Base-by-base conservation (phyloP, 164 flowering plant genomes). In the Cinnamomum micranthum region DNA sequence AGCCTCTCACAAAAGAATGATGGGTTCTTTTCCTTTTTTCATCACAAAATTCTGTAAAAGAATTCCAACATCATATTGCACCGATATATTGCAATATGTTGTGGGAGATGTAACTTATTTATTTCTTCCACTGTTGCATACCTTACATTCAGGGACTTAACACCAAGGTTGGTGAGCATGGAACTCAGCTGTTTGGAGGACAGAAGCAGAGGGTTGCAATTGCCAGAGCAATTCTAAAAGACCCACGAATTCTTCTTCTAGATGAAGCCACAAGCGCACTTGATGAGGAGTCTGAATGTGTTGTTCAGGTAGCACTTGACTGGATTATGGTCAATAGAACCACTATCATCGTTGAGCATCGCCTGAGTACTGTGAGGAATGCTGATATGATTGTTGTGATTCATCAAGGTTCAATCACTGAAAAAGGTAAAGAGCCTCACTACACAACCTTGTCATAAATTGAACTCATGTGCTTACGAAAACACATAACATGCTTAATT, bases 261-360 rank as follows among this genome's bases (percentile, higher is more conserved):
- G 25, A 24, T 24, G 25, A 24, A 24, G 25, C 25, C 25, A 24
- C 25, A 24, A 24, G 25, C 25, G 25, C 25, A 24, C 25, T 24
- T 24, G 25, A 24, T 24, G 25, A 24, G 25, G 25, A 24, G 25
- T 24, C 25, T 24, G 25, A 24, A 24, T 24, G 25, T 24, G 25
- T 24, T 24, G 25, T 24, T 24, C 25, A 24, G 25, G 25, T 0
- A 24, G 25, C 25, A 24, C 25, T 24, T 24, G 25, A 24, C 25
- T 24, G 25, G 25, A 24, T 24, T 24, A 24, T 24, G 25, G 25
- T 24, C 25, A 24, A 24, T 1, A 24, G 25, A 24, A 24, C 88
- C n/a, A 84, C 88, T 12, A 52, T 87, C 23, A 72, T 84, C 23
- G 87, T 87, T n/a, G 87, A 88, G 20, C 90, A 87, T 78, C 86